These are phyloP conservation scores for Earliella scabrosa DNA, from an alignment of 1,284 basidiomycete species.

Conservation along the genomic window DNA sequence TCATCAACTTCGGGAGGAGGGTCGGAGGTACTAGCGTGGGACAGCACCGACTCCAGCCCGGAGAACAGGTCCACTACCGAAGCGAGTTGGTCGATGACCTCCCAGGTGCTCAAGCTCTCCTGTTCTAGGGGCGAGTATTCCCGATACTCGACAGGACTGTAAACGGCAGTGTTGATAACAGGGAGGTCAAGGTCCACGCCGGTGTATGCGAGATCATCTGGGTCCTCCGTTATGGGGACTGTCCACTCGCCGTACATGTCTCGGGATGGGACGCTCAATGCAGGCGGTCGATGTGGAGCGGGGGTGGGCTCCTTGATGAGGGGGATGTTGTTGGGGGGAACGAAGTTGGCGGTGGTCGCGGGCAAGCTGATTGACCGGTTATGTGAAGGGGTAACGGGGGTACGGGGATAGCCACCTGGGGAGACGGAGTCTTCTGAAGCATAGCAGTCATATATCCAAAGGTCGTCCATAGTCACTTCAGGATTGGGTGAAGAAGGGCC, in stretches of 20 bases:
- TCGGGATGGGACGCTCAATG: conserved; percentile 7
- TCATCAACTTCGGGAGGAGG: conserved; percentile 15
- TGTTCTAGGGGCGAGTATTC: conserved; percentile 25
- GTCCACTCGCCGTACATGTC: not conserved
- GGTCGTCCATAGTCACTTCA: conserved; percentile 18
- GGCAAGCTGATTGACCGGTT: conserved; percentile 21
- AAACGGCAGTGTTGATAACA: conserved; percentile 12
- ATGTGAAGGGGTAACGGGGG: conserved; percentile 18
- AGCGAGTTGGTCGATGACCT: conserved; percentile 23
- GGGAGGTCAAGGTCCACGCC: conserved; percentile 5
- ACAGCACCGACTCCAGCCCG: conserved; percentile 12
- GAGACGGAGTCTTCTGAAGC: conserved; percentile 19
- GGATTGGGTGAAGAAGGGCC: conserved; percentile 2
- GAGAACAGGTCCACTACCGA: conserved; percentile 15
- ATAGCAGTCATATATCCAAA: conserved; percentile 28
- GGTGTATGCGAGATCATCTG: not conserved
- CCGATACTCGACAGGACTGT: conserved; percentile 11
- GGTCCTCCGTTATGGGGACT: conserved; percentile 3
- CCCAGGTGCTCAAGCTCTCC: conserved; percentile 17
- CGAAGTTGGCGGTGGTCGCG: conserved; percentile 12
- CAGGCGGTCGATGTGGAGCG: conserved; percentile 4
- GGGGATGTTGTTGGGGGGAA: conserved; percentile 12
- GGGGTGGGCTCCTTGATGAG: conserved; percentile 15
- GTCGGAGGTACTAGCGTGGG: not conserved
- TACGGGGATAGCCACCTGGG: conserved; percentile 18